These are phyloP conservation scores for Brassica napus DNA, from an alignment of 345 rosid genomes.

Conservation along the genomic window DNA sequence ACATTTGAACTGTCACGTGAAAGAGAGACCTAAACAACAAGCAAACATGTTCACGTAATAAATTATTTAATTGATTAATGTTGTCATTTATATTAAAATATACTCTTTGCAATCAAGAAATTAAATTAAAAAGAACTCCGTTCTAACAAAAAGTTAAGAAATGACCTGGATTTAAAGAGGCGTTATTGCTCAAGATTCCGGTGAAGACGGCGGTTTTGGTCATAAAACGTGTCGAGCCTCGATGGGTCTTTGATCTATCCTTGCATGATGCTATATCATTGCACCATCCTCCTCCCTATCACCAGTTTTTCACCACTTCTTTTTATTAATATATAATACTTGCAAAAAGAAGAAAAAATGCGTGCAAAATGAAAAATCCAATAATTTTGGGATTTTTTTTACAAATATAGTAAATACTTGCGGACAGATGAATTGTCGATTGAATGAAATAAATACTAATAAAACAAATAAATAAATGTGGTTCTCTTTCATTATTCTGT, in stretches of 20 bases:
- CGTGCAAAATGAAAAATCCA: conserved; percentile 5
- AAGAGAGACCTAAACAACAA: conserved; percentile 35
- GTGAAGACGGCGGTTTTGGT: conserved; percentile 61
- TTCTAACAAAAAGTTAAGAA: neutral
- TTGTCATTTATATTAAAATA: neutral
- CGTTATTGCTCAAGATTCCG: conserved; percentile 81
- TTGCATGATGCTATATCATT: conserved; percentile 74
- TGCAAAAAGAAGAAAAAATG: neutral
- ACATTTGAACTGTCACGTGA: conserved; percentile 37
- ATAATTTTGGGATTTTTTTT: neutral
- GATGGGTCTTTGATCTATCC: conserved; percentile 68
- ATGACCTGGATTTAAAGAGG: conserved; percentile 83
- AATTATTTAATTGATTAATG: neutral
- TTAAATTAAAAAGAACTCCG: neutral
- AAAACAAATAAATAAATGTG: neutral
- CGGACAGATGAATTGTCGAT: neutral
- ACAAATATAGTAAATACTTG: neutral
- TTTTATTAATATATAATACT: neutral
- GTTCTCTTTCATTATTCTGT: neutral
- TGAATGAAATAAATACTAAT: neutral
- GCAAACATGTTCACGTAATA: conserved; percentile 23
- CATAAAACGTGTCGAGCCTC: conserved; percentile 85
- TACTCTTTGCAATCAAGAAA: neutral
- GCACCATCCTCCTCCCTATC: conserved; percentile 99
- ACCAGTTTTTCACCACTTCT: neutral